phyloP scores from a whole-genome alignment of 441 rosid species.

The Euphorbia celastroides region DNA sequence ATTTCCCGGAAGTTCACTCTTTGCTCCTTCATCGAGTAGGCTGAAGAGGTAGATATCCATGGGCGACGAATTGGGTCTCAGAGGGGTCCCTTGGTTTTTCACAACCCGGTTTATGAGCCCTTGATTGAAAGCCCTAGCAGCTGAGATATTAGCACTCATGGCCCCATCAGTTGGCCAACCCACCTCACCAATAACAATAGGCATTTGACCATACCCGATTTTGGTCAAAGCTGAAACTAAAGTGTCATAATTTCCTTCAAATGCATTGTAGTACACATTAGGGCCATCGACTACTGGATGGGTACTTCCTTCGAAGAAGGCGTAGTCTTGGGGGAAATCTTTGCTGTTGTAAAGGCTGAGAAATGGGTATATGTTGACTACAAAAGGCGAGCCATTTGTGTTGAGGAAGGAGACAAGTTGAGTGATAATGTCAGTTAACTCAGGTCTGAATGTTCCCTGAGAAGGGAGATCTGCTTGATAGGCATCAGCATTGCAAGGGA shows the following conservation, averaged over 20 bases:
- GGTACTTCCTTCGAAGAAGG: slow-evolving; percentile 77
- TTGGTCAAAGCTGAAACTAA: slow-evolving; percentile 79
- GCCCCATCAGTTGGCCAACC: slow-evolving; percentile 98
- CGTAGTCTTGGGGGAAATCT: slow-evolving; percentile 91
- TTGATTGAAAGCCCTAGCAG: slow-evolving; percentile 81
- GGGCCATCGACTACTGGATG: slow-evolving; percentile 80
- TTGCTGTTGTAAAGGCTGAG: slow-evolving; percentile 83
- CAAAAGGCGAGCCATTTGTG: slow-evolving; percentile 83
- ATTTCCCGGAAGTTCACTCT: slow-evolving; percentile 73
- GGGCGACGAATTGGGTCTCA: slow-evolving; percentile 74
- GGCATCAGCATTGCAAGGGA: slow-evolving; percentile 97
- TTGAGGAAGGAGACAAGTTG: slow-evolving; percentile 75
- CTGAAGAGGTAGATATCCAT: slow-evolving; percentile 80
- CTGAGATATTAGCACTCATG: slow-evolving; percentile 67
- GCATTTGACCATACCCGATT: slow-evolving; percentile 83
- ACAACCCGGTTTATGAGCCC: slow-evolving; percentile 67
- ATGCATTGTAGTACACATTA: slow-evolving; percentile 74
- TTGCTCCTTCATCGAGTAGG: slow-evolving; percentile 89
- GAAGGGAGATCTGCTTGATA: slow-evolving; percentile 77
- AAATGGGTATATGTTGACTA: slow-evolving; percentile 93
- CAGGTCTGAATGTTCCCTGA: slow-evolving; percentile 82
- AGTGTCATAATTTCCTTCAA: slow-evolving; percentile 92
- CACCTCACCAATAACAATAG: slow-evolving; percentile 86
- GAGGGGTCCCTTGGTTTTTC: slow-evolving; percentile 80
- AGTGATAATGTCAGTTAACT: slow-evolving; percentile 72